Percentiles rank a stretch among this genome's conserved stretches.
Evolutionary conservation across 2,329 filamentous ascomycete species (phyloP).

Genomic region (Annulohypoxylon truncatum): DNA sequence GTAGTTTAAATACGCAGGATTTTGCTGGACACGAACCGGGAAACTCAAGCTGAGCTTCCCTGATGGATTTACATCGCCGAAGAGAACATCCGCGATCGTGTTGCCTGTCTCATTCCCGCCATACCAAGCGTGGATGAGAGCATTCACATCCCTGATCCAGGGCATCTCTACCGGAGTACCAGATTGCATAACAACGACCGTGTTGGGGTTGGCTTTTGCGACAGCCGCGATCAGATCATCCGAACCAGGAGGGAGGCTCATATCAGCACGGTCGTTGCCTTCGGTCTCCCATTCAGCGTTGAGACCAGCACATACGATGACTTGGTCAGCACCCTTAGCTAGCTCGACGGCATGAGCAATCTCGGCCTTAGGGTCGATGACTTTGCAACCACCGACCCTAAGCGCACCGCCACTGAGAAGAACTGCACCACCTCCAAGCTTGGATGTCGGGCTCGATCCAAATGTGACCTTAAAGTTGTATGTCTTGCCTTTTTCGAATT

Average conservation of each 20-base stretch:
- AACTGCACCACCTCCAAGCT: conserved; percentile 62
- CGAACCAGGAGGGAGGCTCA: conserved; percentile 79
- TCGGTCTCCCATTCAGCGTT: conserved; percentile 87
- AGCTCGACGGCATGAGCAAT: conserved; percentile 74
- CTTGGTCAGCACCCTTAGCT: conserved; percentile 78
- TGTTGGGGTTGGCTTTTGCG: conserved; percentile 73
- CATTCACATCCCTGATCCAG: conserved; percentile 67
- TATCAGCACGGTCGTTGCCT: conserved; percentile 80
- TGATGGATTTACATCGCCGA: conserved; percentile 78
- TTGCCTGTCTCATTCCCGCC: conserved; percentile 89
- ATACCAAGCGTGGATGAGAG: conserved; percentile 83
- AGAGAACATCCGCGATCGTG: conserved; percentile 80
- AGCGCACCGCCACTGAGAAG: conserved; percentile 70
- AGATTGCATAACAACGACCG: conserved; percentile 80
- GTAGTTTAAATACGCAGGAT: conserved; percentile 82
- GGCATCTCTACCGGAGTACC: conserved; percentile 81
- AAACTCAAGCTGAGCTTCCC: conserved; percentile 81
- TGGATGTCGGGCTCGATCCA: conserved; percentile 68
- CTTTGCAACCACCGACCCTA: conserved; percentile 69
- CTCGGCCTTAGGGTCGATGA: conserved; percentile 67
- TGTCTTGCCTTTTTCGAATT: conserved; percentile 67
- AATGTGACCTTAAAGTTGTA: conserved; percentile 72
- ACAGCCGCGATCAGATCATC: conserved; percentile 77
- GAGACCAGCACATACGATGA: conserved; percentile 80
- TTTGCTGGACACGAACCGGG: conserved; percentile 74